Evolutionary conservation across 2,329 filamentous ascomycete species (phyloP), one percentile per base, ranked within the genome.

Genomic region (Phaeophleospora eucalypticola): DNA sequence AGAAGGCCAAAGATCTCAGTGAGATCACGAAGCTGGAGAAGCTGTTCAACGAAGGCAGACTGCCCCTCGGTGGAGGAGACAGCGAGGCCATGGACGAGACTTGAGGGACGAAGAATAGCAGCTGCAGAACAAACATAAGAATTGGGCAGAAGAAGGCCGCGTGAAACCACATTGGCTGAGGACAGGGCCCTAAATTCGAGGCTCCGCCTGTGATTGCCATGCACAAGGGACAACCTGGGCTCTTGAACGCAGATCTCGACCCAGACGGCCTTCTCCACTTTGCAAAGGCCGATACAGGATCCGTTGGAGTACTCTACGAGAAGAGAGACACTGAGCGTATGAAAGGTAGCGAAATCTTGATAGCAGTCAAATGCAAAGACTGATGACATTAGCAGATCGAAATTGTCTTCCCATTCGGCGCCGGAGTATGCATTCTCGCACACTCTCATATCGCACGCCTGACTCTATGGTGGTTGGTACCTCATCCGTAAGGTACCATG

Each of bases 1-100:
- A 83, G 69, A 88, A 87, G 62, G 91, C 93, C 4, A 89, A 85
- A 67, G 95, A 86, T 63, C 68, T 98, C 62, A 85, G 89, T 58
- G 93, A 97, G 72, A 94, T 98, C 65, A 84, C 88, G 47, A 79
- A 82, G 57, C 68, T 98, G 64, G 93, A 98, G 74, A 95, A 91
- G 74, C 88, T 93, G 68, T 71, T 97, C 56, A 87, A 87, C 53
- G 91, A 97, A 68, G 93, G 93, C 1, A 77, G 87, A 62, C 77
- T 97, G 67, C 91, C 91, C 2, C 41, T 56, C 19, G 62, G 60
- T 10, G 52, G 65, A 1, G 51, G 52, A 34, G 56, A 55, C 24
- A 58, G 57, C 18, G 60, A 58, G 40, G 57, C 42, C 15, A 65
- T 65, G 63, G 62, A 66, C 41, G 59, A 64, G 48, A 64, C 60